These are phyloP conservation scores for Claviceps purpurea DNA, from an alignment of 2,329 filamentous ascomycete species.

Conservation along the genomic window DNA sequence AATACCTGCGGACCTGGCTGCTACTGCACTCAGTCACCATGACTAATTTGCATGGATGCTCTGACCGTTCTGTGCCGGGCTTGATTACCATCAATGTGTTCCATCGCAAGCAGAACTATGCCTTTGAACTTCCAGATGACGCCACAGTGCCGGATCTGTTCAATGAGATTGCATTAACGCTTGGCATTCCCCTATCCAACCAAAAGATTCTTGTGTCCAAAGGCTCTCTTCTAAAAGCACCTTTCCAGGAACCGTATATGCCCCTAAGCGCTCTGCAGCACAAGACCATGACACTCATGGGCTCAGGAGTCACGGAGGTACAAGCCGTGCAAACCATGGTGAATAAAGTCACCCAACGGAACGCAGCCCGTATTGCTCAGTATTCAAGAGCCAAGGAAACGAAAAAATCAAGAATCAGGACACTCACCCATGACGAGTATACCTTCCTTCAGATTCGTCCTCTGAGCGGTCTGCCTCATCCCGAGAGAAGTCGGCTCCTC, in stretches of 20 bases:
- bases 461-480: slow-evolving; percentile 62
- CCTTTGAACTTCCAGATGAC: slow-evolving; percentile 28
- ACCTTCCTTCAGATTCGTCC: slow-evolving; percentile 71
- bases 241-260: slow-evolving; percentile 45
- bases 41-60: neutral
- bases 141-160: slow-evolving; percentile 47
- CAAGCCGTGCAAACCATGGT: slow-evolving; percentile 37
- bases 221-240: slow-evolving; percentile 48
- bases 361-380: slow-evolving; percentile 25
- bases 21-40: neutral
- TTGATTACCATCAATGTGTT: slow-evolving; percentile 31
- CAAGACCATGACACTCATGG: slow-evolving; percentile 54
- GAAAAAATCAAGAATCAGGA: slow-evolving; percentile 3
- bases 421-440: slow-evolving; percentile 44
- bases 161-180: slow-evolving; percentile 36
- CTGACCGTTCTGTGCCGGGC: slow-evolving; percentile 7
- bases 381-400: slow-evolving; percentile 15
- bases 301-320: slow-evolving; percentile 48
- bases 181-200: slow-evolving; percentile 47
- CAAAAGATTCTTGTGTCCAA: slow-evolving; percentile 59
- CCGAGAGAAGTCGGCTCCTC: slow-evolving; percentile 56
- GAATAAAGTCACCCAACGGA: slow-evolving; percentile 33
- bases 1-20: too few species aligned
- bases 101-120: slow-evolving; percentile 32
- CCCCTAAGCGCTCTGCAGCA: slow-evolving; percentile 33